Evolutionary conservation across 495 filamentous ascomycete genomes (phyloP).

Genomic region (Xylaria palmicola): DNA sequence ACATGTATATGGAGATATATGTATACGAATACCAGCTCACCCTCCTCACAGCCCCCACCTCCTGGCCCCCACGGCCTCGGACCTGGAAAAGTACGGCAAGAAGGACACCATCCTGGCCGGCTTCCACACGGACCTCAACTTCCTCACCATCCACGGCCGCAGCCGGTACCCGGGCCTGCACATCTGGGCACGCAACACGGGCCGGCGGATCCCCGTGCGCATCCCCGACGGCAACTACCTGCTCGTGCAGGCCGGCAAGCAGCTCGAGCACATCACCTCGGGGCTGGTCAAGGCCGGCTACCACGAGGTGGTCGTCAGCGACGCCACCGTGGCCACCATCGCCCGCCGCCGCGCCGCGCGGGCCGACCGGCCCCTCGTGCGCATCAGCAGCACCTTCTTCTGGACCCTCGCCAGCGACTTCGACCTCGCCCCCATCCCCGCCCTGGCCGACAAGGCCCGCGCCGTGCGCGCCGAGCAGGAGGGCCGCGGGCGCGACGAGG

Average conservation of each 20-base stretch:
- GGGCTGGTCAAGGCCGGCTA: constrained; percentile 53
- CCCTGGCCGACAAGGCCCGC: constrained; percentile 35
- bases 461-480: constrained; percentile 40
- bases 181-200: constrained; percentile 56
- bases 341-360: constrained; percentile 30
- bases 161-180: constrained; percentile 53
- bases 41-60: constrained; percentile 42
- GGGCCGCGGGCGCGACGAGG: constrained; percentile 45
- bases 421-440: constrained; percentile 44
- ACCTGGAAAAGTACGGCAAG: constrained; percentile 46
- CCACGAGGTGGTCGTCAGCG: constrained; percentile 55
- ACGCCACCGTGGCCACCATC: constrained; percentile 38
- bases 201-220: constrained; percentile 47
- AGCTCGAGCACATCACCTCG: constrained; percentile 52
- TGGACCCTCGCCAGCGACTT: constrained; percentile 50
- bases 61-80: constrained; percentile 50
- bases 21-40: background rate
- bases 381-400: constrained; percentile 52
- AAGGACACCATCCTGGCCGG: constrained; percentile 53
- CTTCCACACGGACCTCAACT: constrained; percentile 56
- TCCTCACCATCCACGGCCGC: constrained; percentile 55
- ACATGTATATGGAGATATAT: background rate
- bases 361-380: constrained; percentile 43
- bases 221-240: constrained; percentile 49
- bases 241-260: constrained; percentile 54